Conservation (phyloP, 805 yeast species). For the Ogataea chonburiensis region DNA sequence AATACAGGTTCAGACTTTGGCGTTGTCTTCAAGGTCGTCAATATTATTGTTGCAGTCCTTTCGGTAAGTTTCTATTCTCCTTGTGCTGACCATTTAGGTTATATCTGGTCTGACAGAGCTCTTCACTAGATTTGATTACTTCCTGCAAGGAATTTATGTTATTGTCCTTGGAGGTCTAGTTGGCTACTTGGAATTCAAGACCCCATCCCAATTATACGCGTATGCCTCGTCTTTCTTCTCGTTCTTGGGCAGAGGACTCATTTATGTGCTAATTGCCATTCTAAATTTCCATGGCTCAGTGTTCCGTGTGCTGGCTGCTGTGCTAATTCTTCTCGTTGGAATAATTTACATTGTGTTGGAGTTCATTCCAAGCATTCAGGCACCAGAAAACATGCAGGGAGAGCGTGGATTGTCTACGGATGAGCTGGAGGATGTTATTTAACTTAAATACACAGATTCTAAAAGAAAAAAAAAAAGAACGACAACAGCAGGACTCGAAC, state of each 20-base stretch:
- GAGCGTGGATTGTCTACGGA: conserved; percentile 40
- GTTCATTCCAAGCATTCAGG: conserved; percentile 69
- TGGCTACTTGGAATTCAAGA: conserved; percentile 45
- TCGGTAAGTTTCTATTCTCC: conserved; percentile 40
- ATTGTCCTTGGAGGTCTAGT: conserved; percentile 53
- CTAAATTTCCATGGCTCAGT: conserved; percentile 45
- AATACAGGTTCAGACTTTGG: conserved; percentile 43
- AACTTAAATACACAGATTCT: conserved; percentile 1
- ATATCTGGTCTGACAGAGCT: conserved; percentile 50
- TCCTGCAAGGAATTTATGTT: conserved; percentile 59
- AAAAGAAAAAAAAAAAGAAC: conserved; percentile 21
- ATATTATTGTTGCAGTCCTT: conserved; percentile 53
- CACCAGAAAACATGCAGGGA: conserved; percentile 78
- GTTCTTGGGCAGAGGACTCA: conserved; percentile 72
- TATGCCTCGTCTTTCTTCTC: conserved; percentile 69
- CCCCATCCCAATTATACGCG: conserved; percentile 59
- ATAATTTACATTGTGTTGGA: conserved; percentile 59
- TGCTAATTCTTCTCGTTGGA: conserved; percentile 61
- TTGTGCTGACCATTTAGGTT: conserved; percentile 31
- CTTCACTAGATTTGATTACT: conserved; percentile 40
- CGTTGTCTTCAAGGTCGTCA: conserved; percentile 49
- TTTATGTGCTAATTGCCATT: conserved; percentile 51
- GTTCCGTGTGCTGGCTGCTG: conserved; percentile 56
- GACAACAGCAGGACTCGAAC: conserved; percentile 63
- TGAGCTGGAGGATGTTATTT: conserved; percentile 36